Conservation (phyloP, 2,329 filamentous ascomycete genomes). For the Fonsecaea multimorphosa region DNA sequence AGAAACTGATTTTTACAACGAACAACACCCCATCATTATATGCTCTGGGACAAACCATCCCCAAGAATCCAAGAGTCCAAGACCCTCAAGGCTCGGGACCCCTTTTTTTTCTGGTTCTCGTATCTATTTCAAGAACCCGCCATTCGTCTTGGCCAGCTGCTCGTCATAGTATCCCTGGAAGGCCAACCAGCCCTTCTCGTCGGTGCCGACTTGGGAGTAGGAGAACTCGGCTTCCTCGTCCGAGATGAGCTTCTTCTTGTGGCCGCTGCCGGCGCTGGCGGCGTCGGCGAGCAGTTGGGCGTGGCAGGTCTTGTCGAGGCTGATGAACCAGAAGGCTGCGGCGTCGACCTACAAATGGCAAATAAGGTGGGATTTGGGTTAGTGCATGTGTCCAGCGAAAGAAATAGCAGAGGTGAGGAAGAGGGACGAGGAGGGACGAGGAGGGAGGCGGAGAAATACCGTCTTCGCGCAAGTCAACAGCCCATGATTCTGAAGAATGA, state of each 20-base stretch:
- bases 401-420: too few relatives aligned
- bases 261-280: conserved; percentile 47
- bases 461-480: conserved; percentile 58
- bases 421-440: too few relatives aligned
- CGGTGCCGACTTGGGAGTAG: conserved; percentile 40
- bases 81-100: too few relatives aligned
- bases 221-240: conserved; percentile 41
- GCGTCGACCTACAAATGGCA: conserved; percentile 58
- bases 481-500: conserved; percentile 62
- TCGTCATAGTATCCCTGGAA: conserved; percentile 63
- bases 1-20: too few relatives aligned
- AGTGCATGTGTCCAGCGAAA: too few relatives aligned
- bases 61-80: too few relatives aligned
- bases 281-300: conserved; percentile 51
- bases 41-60: too few relatives aligned
- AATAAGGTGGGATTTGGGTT: too few relatives aligned
- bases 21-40: too few relatives aligned
- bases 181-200: conserved; percentile 60
- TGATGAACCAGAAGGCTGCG: conserved; percentile 62
- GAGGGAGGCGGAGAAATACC: conserved; percentile 31
- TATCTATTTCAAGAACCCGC: conserved; percentile 55
- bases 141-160: conserved; percentile 57
- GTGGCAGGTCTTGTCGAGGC: conserved; percentile 51
- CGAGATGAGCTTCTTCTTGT: conserved; percentile 40
- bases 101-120: too few relatives aligned